Conservation (phyloP, 306 rosid genomes). For the Geum urbanum region DNA sequence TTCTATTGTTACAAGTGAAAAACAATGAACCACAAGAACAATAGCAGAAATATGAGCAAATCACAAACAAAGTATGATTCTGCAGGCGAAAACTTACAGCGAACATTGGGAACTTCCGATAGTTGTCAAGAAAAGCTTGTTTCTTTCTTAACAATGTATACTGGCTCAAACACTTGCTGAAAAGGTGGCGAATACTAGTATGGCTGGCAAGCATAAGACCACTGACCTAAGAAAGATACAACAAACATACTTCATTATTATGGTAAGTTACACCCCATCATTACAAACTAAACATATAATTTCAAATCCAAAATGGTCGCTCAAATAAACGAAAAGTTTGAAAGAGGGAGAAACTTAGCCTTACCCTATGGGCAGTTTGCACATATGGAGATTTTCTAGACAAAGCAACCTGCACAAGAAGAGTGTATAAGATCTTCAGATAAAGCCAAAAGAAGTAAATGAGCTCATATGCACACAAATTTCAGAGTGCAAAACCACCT, state of each 20-base stretch:
- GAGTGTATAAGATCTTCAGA: constrained; percentile 10
- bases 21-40: neutral
- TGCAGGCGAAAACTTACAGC: constrained; percentile 60
- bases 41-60: constrained; percentile 2
- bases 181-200: constrained; percentile 95
- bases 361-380: constrained; percentile 94
- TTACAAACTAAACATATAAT: neutral
- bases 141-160: constrained; percentile 91
- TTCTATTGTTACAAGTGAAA: neutral
- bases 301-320: neutral
- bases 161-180: constrained; percentile 96
- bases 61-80: constrained; percentile 14
- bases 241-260: constrained; percentile 1
- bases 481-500: constrained; percentile 44
- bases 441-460: constrained; percentile 10
- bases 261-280: neutral
- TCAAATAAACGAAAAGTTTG: constrained; percentile 5
- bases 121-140: constrained; percentile 96
- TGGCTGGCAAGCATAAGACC: constrained; percentile 99
- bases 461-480: constrained; percentile 18
- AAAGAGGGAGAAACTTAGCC: constrained; percentile 16
- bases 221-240: constrained; percentile 64
- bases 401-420: constrained; percentile 69
- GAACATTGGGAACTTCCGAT: constrained; percentile 98
- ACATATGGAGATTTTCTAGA: constrained; percentile 98